Base-by-base conservation (phyloP, 768 basidiomycete genomes). In the Paxillus ammoniavirescens region DNA sequence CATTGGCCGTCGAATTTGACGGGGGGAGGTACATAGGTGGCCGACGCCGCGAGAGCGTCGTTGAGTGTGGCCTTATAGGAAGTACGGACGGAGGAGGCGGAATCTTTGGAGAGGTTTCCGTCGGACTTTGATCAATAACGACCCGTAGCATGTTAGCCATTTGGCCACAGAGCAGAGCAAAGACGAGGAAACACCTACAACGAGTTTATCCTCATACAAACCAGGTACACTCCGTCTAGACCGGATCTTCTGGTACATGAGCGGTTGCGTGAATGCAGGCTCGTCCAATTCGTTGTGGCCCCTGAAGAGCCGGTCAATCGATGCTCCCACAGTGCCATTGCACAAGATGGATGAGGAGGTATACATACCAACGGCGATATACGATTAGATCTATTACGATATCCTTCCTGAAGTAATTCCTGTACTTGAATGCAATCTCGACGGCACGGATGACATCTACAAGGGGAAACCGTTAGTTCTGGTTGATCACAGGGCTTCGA, bases 221-320 rank as follows among this genome's bases (percentile, higher is more conserved):
- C 84, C 76, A 5, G 92, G 91, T 5, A 93, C 91, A 12, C 87
- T 89, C 43, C 77, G 81, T 45, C 93, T 77, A 0, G 84, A 79
- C 6, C 84, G 80, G 62, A 96, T 95, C 72, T 89, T 83, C 68
- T 90, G 79, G 70, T 97, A 97, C 93, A 96, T 97, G 9, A 86
- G 72, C 0, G 94, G 93, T 54, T 87, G 88, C 0, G 94, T 96
- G 66, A 93, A 89, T 14, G 83, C 82, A 0, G 91, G 91, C 48
- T 93, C 80, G 63, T 94, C 91, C 30, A 93, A 78, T 68, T 94
- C 93, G 61, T 95, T 95, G 66, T 94, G 93, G 2, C 92, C 83
- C 82, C 91, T 84, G 31, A 47, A 28, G 23, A 53, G 49, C 36
- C 1, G 9, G n/a, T 42, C 37, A 37, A 40, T 59, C 38, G 41